Evolutionary conservation across 2,329 filamentous ascomycete genomes (phyloP).

Genomic region (Chrysosporium keratinophilum): DNA sequence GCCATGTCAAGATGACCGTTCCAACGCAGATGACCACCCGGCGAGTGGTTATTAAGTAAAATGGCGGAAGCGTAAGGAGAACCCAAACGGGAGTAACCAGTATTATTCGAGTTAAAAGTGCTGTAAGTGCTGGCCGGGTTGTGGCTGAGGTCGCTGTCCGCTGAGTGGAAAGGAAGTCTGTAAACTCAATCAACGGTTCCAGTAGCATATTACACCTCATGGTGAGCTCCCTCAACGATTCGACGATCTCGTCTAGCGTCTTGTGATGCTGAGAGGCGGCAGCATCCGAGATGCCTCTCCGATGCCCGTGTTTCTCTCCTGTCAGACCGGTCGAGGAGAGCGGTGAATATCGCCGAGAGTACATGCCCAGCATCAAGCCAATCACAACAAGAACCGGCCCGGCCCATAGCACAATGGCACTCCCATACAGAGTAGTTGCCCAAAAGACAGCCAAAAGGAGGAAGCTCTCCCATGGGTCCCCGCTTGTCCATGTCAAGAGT

Average conservation of each 20-base stretch:
- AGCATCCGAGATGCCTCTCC: conserved; percentile 47
- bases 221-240: conserved; percentile 82
- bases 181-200: conserved; percentile 77
- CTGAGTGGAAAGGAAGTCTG: conserved; percentile 87
- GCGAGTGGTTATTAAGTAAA: conserved; percentile 75
- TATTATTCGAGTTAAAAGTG: conserved; percentile 78
- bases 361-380: conserved; percentile 81
- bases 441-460: conserved; percentile 76
- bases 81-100: conserved; percentile 86
- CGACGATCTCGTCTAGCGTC: conserved; percentile 92
- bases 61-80: conserved; percentile 65
- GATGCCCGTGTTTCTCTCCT: conserved; percentile 50
- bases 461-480: conserved; percentile 95
- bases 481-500: conserved; percentile 84
- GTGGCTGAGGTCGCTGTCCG: conserved; percentile 83
- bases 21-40: conserved; percentile 77
- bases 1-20: conserved; percentile 81
- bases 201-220: conserved; percentile 83
- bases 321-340: conserved; percentile 76
- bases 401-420: conserved; percentile 65
- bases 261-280: conserved; percentile 72
- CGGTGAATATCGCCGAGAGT: conserved; percentile 77
- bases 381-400: conserved; percentile 75
- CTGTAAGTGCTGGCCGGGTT: conserved; percentile 77
- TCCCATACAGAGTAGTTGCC: conserved; percentile 76